phyloP scores from a whole-genome alignment of 2,329 filamentous ascomycete genomes.

The Nigrograna mackinnonii region DNA sequence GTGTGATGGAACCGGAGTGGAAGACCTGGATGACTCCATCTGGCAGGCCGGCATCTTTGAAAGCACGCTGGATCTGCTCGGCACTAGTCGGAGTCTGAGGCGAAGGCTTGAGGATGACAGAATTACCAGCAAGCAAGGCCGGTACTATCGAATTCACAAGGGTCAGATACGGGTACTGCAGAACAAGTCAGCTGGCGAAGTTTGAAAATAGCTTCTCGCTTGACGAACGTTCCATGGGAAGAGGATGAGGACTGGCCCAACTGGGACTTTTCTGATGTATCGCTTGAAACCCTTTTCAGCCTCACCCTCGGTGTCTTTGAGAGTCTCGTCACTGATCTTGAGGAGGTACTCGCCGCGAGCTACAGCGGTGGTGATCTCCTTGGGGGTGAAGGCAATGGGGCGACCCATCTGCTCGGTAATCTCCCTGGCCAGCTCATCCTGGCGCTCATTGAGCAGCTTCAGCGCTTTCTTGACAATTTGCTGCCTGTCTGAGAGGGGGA shows the following conservation, averaged over 20 bases:
- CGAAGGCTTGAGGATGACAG: slow-evolving; percentile 91
- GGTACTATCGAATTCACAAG: slow-evolving; percentile 91
- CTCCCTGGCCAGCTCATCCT: slow-evolving; percentile 82
- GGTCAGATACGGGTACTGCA: slow-evolving; percentile 89
- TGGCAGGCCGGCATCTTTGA: slow-evolving; percentile 79
- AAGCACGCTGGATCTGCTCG: slow-evolving; percentile 78
- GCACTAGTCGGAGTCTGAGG: slow-evolving; percentile 92
- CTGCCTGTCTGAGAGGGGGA: slow-evolving; percentile 74
- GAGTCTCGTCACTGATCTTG: slow-evolving; percentile 76
- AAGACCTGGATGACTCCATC: slow-evolving; percentile 87
- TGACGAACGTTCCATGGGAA: slow-evolving; percentile 92
- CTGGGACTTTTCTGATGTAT: slow-evolving; percentile 84
- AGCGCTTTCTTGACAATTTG: slow-evolving; percentile 81
- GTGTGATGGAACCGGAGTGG: slow-evolving; percentile 78
- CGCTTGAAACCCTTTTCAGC: slow-evolving; percentile 85
- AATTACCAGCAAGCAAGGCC: slow-evolving; percentile 87
- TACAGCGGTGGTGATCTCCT: slow-evolving; percentile 83
- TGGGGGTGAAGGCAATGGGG: slow-evolving; percentile 83
- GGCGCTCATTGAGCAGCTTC: slow-evolving; percentile 67
- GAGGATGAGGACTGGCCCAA: slow-evolving; percentile 85
- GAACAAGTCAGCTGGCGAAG: slow-evolving; percentile 18
- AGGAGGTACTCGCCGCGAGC: slow-evolving; percentile 84
- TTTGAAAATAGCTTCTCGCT: slow-evolving; percentile 10
- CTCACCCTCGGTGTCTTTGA: slow-evolving; percentile 82
- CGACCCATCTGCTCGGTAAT: slow-evolving; percentile 94